Evolutionary conservation across 192 early-diverging fungal genomes (phyloP).

Genomic region (Podila verticillata): DNA sequence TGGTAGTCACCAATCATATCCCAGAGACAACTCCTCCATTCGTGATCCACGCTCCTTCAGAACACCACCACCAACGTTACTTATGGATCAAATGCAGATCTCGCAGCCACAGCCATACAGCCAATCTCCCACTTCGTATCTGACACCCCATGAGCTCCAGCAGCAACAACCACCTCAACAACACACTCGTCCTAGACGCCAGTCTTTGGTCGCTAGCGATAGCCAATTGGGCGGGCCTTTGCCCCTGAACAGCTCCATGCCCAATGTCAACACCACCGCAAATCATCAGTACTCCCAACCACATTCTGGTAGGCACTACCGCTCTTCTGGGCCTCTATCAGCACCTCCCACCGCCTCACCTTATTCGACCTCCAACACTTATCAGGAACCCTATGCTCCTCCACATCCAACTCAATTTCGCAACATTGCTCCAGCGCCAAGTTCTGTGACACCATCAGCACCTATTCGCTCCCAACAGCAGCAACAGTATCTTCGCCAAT

Average conservation of each 20-base stretch:
- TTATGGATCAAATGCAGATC: neutral
- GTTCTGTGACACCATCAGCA: constrained; percentile 3
- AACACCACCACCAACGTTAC: neutral
- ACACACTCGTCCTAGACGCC: neutral
- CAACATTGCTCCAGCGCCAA: neutral
- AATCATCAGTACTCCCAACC: constrained; percentile 5
- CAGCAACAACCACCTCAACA: neutral
- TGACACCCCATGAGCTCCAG: constrained; percentile 3
- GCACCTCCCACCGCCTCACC: neutral
- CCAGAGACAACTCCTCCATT: neutral
- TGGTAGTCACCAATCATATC: neutral
- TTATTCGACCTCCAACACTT: neutral
- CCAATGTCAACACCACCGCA: neutral
- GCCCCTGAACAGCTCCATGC: constrained; percentile 11
- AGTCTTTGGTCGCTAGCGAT: constrained; percentile 15
- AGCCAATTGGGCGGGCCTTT: constrained; percentile 19
- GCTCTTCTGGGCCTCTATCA: neutral
- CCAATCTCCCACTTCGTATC: neutral
- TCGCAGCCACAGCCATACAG: neutral
- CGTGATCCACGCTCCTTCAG: neutral
- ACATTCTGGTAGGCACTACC: neutral
- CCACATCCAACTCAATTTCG: neutral
- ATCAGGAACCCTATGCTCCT: neutral
- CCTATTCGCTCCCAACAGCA: neutral
- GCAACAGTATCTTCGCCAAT: neutral